Evolutionary conservation across 2,329 filamentous ascomycete genomes (phyloP), one percentile per base, ranked within the genome.

Genomic region (Teratosphaeria pseudoeucalypti): DNA sequence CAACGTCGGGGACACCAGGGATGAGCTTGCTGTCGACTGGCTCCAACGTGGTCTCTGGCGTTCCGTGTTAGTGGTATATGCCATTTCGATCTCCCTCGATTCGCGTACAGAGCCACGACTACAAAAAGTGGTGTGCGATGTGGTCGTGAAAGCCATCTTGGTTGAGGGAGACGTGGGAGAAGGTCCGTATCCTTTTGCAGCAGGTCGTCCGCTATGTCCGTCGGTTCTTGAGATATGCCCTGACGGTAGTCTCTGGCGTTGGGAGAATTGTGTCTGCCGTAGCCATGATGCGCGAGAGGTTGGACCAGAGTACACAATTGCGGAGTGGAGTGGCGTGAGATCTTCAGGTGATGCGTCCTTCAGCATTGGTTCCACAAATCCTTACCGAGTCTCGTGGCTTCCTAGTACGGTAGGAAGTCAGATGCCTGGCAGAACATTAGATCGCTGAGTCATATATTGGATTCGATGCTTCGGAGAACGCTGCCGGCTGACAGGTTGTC

Each of bases 111-210:
- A 37, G 88, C 87, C 71, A 87, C 95, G 34, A 94, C 16, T 85
- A 85, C 11, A 95, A 81, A 5, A 95, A 75, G 39, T 90, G 85
- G 66, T 96, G 91, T 3, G 80, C 81, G 61, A 94, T 89, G 68
- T 96, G 91, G 71, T 96, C 79, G 69, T 96, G 92, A 63, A 88
- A 95, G 0, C 87, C 87, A 1, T 73, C 69, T 0, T 80, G 61
- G 62, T 94, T 95, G 79, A 91, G 95, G 75, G 87, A 95, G 60
- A 91, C 86, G 69, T 95, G 88, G 66, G 91, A 81, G 23, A 77
- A 75, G 85, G 32, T 81, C 82, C 64, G 94, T 81, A 68, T 96
- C 91, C 60, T 85, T 77, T 70, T 95, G 89, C 19, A 96, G 75
- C 3, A 95, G 74, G 63, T 88, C 78, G 3, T 85, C 86, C 0